Evolutionary conservation across 2,329 filamentous ascomycete genomes (phyloP).

Genomic region (Dryadomyces quercus-mongolicae): DNA sequence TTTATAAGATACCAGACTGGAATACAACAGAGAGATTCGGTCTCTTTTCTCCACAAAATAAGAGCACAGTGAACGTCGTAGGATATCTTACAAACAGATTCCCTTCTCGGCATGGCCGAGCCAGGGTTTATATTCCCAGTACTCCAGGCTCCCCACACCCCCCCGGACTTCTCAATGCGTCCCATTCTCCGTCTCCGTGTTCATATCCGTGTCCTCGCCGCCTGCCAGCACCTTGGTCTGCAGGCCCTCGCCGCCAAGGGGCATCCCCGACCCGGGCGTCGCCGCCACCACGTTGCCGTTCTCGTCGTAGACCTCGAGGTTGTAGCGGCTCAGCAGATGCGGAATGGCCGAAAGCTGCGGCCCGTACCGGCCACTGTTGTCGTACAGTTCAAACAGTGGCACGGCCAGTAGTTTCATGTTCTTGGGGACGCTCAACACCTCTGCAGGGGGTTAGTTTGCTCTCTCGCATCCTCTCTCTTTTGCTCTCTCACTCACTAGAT

Average conservation of each 20-base stretch:
- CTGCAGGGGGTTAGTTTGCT: slow-evolving; percentile 33
- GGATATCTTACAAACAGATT: too few species aligned
- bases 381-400: slow-evolving; percentile 93
- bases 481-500: slow-evolving; percentile 57
- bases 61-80: too few species aligned
- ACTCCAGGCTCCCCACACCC: background rate
- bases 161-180: slow-evolving; percentile 11
- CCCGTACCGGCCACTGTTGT: slow-evolving; percentile 89
- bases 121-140: too few species aligned
- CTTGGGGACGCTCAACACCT: slow-evolving; percentile 92
- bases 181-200: slow-evolving; percentile 31
- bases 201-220: slow-evolving; percentile 51
- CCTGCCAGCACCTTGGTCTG: slow-evolving; percentile 54
- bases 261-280: slow-evolving; percentile 58
- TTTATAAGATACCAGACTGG: background rate
- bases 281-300: slow-evolving; percentile 74
- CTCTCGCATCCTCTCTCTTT: slow-evolving; percentile 12
- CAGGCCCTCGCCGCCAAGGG: slow-evolving; percentile 43
- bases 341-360: slow-evolving; percentile 94
- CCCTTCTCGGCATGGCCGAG: too few species aligned
- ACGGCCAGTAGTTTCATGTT: slow-evolving; percentile 99
- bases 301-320: slow-evolving; percentile 96
- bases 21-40: background rate
- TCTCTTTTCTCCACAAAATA: too few species aligned
- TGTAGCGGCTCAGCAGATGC: slow-evolving; percentile 86